A percentile compares a stretch with the other conserved stretches of the same genome.
Evolutionary conservation across 345 rosid genomes (phyloP).

Genomic region (Toxicodendron radicans): DNA sequence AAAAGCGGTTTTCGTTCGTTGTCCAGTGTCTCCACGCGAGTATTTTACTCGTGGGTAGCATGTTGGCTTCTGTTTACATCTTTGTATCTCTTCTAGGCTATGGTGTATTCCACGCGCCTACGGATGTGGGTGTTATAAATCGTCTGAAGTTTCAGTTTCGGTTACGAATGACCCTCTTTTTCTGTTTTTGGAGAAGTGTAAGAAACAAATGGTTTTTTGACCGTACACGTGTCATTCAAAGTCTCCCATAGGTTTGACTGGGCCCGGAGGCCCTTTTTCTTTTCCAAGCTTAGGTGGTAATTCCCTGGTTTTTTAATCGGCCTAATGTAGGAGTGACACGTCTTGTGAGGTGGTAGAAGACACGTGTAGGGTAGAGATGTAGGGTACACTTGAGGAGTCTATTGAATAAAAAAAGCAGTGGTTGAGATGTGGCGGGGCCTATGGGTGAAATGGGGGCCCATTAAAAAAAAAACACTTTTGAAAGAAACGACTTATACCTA

Average conservation of each 20-base stretch:
- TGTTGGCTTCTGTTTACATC: not conserved
- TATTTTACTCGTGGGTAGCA: not conserved
- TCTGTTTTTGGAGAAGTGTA: not conserved
- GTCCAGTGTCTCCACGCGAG: not conserved
- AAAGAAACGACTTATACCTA: conserved; percentile 20
- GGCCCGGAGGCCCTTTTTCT: not conserved
- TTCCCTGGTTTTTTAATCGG: not conserved
- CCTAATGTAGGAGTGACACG: not conserved
- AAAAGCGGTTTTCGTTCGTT: conserved; percentile 28
- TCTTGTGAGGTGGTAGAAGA: not conserved
- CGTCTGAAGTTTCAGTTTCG: not conserved
- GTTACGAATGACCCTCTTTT: not conserved
- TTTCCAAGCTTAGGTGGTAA: not conserved
- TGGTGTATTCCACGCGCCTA: not conserved
- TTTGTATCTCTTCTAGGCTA: not conserved
- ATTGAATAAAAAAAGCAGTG: no score
- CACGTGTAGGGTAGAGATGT: conserved; percentile 1
- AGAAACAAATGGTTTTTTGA: not conserved
- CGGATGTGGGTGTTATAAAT: not conserved
- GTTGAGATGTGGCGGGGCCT: not conserved
- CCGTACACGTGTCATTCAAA: conserved; percentile 15
- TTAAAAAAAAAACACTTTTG: not conserved
- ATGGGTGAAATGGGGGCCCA: not conserved
- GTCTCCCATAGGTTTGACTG: conserved; percentile 8
- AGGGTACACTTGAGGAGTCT: not conserved